Conservation (phyloP, 306 rosid genomes). For the Geum urbanum region DNA sequence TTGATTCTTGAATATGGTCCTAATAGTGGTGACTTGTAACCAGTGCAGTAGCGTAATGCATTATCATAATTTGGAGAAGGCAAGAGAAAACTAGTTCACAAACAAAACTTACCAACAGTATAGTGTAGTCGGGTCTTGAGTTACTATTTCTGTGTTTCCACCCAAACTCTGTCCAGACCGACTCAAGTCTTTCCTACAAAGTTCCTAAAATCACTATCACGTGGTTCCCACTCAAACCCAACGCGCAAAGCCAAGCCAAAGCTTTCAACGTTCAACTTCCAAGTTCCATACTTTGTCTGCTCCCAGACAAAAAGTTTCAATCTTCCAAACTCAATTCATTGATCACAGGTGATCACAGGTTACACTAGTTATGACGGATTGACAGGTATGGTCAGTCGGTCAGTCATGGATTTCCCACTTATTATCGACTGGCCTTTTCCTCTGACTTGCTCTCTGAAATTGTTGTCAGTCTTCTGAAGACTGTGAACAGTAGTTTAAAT, state of each 20-base stretch:
- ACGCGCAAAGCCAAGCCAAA: background rate
- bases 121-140: background rate
- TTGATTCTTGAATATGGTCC: too few species aligned
- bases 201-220: constrained; percentile 1
- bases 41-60: too few species aligned
- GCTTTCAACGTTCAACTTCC: background rate
- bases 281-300: background rate
- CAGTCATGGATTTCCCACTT: constrained; percentile 21
- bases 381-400: constrained; percentile 17
- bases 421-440: constrained; percentile 21
- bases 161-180: background rate
- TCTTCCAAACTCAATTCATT: too few species aligned
- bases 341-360: background rate
- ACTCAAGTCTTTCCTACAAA: background rate
- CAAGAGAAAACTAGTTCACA: background rate
- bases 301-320: background rate
- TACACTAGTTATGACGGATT: background rate
- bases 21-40: too few species aligned
- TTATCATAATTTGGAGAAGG: too few species aligned
- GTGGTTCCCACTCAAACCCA: background rate
- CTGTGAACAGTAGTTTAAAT: background rate
- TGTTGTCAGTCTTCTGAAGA: background rate
- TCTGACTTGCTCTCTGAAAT: constrained; percentile 7
- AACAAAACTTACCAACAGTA: background rate
- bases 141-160: background rate